phyloP scores from a whole-genome alignment of 1,139 yeast species.

The Candida pseudoviswanathii region DNA sequence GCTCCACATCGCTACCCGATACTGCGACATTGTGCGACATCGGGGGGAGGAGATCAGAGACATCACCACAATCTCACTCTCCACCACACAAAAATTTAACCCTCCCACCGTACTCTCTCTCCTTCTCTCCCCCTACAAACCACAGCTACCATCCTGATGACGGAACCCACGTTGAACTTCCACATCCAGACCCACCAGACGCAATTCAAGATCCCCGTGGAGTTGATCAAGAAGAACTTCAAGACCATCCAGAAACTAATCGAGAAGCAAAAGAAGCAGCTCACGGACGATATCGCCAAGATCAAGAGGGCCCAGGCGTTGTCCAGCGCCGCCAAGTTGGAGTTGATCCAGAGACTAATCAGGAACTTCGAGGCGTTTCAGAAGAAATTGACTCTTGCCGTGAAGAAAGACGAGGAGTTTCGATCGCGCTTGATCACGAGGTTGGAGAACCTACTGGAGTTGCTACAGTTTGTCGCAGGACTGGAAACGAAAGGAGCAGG shows the following conservation, averaged over 20 bases:
- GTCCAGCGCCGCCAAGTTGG: slow-evolving; percentile 29
- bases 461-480: slow-evolving; percentile 22
- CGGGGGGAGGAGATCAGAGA: background rate
- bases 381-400: slow-evolving; percentile 40
- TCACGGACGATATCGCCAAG: slow-evolving; percentile 39
- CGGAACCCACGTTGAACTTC: slow-evolving; percentile 44
- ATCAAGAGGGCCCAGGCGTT: slow-evolving; percentile 31
- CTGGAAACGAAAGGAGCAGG: too few species aligned
- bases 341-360: slow-evolving; percentile 40
- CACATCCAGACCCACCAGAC: slow-evolving; percentile 49
- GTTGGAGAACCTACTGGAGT: slow-evolving; percentile 39
- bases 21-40: background rate
- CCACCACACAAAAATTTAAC: slow-evolving; percentile 3
- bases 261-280: slow-evolving; percentile 53
- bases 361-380: slow-evolving; percentile 50
- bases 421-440: slow-evolving; percentile 50
- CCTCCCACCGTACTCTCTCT: background rate
- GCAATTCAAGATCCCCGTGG: slow-evolving; percentile 64
- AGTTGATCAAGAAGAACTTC: slow-evolving; percentile 59
- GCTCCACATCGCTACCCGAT: background rate
- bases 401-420: slow-evolving; percentile 52
- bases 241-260: slow-evolving; percentile 56
- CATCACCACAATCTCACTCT: background rate
- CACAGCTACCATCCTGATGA: slow-evolving; percentile 23
- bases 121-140: background rate